These are phyloP conservation scores for Beauveria sp. DNA, from an alignment of 2,329 filamentous ascomycete species.

Conservation along the genomic window DNA sequence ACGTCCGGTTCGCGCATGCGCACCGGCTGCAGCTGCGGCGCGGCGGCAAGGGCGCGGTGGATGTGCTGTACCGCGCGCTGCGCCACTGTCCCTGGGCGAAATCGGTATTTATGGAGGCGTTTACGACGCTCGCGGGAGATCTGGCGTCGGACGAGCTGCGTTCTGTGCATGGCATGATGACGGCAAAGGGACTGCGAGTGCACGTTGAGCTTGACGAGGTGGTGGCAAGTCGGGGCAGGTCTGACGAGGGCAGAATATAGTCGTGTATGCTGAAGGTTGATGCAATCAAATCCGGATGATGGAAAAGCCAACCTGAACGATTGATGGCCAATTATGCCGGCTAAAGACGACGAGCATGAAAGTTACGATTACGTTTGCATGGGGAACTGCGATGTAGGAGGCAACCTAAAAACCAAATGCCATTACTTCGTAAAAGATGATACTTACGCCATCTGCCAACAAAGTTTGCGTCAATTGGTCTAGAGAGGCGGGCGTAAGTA, in stretches of 20 bases:
- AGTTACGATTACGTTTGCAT: no score
- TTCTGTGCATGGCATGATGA: conserved; percentile 40
- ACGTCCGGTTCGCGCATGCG: conserved; percentile 39
- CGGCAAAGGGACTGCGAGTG: conserved; percentile 40
- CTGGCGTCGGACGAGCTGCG: conserved; percentile 42
- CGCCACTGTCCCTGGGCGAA: conserved; percentile 43
- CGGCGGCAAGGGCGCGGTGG: conserved; percentile 26
- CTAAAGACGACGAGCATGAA: no score
- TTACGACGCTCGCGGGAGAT: conserved; percentile 33
- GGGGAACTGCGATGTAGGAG: no score
- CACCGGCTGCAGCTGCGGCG: conserved; percentile 28
- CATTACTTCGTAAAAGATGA: no score
- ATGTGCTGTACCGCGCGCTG: conserved; percentile 41
- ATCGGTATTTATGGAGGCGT: conserved; percentile 43
- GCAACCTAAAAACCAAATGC: no score
- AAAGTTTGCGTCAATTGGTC: no score
- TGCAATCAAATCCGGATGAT: no score
- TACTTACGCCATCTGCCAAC: no score
- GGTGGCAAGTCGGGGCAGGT: conserved; percentile 24
- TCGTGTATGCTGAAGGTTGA: no score
- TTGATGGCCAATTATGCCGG: no score
- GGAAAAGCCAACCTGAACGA: no score
- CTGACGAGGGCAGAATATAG: not conserved
- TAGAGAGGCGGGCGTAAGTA: no score
- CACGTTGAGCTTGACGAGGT: conserved; percentile 46